phyloP scores from a whole-genome alignment of 1,139 yeast genomes.

The Candida pseudoviswanathii region DNA sequence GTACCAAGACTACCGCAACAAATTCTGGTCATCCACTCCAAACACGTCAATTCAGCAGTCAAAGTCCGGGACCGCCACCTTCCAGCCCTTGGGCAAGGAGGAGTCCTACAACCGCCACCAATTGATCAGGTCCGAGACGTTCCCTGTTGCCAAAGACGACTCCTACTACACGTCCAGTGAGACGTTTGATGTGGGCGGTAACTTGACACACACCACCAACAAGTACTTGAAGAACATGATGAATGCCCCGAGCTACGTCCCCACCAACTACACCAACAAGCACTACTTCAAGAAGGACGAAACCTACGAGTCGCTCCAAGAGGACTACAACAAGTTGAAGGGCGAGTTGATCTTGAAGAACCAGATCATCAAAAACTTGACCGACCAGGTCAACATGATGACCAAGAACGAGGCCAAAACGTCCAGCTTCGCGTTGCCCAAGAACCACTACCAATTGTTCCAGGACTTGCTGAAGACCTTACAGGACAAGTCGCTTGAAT shows the following conservation, averaged over 20 bases:
- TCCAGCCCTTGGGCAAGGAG: slow-evolving; percentile 8
- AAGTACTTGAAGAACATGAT: slow-evolving; percentile 14
- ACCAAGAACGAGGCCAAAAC: slow-evolving; percentile 19
- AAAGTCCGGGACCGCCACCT: not conserved
- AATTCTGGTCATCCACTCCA: slow-evolving; percentile 12
- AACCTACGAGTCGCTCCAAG: slow-evolving; percentile 14
- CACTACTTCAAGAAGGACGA: not conserved
- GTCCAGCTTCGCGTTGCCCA: slow-evolving; percentile 32
- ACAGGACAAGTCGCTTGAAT: slow-evolving; percentile 53
- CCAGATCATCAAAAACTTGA: slow-evolving; percentile 38
- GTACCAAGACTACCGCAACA: slow-evolving; percentile 7
- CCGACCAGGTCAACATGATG: slow-evolving; percentile 28
- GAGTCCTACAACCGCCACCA: not conserved
- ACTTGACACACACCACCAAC: slow-evolving; percentile 6
- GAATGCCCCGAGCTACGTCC: slow-evolving; percentile 36
- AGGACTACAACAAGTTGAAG: slow-evolving; percentile 30
- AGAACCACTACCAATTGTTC: slow-evolving; percentile 49
- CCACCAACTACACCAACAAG: slow-evolving; percentile 15
- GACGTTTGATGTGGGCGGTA: not conserved
- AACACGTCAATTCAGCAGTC: slow-evolving; percentile 1
- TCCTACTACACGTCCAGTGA: not conserved
- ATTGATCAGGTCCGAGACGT: slow-evolving; percentile 2
- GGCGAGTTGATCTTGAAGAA: slow-evolving; percentile 36
- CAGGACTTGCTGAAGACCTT: slow-evolving; percentile 53
- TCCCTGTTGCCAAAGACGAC: slow-evolving; percentile 5